Percentiles rank a stretch among this genome's conserved stretches.
Conservation (phyloP, 1,284 basidiomycete species). For the Lentinus polychrous region DNA sequence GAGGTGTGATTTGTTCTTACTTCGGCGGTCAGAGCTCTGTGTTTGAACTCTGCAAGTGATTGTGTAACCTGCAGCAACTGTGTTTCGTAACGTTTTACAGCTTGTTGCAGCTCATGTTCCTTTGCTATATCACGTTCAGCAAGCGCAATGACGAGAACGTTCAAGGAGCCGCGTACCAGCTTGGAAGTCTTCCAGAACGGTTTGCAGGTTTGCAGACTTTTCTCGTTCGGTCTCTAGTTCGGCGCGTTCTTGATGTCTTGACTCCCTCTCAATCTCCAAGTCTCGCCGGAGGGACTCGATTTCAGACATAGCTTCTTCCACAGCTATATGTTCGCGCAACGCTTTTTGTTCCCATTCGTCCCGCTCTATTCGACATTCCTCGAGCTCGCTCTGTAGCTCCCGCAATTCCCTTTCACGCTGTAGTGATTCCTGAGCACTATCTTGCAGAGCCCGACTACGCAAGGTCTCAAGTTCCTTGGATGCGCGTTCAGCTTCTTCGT, state of each 20-base stretch:
- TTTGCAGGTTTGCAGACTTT: conserved; percentile 80
- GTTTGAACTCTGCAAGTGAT: conserved; percentile 79
- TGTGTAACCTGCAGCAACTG: conserved; percentile 68
- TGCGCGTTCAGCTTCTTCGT: conserved; percentile 66
- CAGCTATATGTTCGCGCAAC: conserved; percentile 64
- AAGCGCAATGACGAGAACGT: not conserved
- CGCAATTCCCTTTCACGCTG: conserved; percentile 76
- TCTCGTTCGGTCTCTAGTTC: conserved; percentile 68
- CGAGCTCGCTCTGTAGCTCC: conserved; percentile 77
- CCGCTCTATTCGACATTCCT: conserved; percentile 75
- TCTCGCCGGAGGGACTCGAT: conserved; percentile 58
- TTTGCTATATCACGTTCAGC: conserved; percentile 41
- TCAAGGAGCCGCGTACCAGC: conserved; percentile 47
- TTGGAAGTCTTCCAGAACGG: conserved; percentile 94
- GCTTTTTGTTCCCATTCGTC: conserved; percentile 86
- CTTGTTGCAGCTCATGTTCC: conserved; percentile 71
- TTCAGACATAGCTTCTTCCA: conserved; percentile 60
- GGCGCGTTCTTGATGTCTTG: conserved; percentile 42
- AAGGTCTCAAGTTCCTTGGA: conserved; percentile 64
- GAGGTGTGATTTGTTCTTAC: conserved; percentile 29
- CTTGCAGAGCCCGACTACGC: conserved; percentile 53
- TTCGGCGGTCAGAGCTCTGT: conserved; percentile 83
- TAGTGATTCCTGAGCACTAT: conserved; percentile 63
- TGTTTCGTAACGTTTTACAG: conserved; percentile 75
- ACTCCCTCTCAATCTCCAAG: conserved; percentile 56